phyloP scores from a whole-genome alignment of 257 asterid species.

The Linderniella brevidens region DNA sequence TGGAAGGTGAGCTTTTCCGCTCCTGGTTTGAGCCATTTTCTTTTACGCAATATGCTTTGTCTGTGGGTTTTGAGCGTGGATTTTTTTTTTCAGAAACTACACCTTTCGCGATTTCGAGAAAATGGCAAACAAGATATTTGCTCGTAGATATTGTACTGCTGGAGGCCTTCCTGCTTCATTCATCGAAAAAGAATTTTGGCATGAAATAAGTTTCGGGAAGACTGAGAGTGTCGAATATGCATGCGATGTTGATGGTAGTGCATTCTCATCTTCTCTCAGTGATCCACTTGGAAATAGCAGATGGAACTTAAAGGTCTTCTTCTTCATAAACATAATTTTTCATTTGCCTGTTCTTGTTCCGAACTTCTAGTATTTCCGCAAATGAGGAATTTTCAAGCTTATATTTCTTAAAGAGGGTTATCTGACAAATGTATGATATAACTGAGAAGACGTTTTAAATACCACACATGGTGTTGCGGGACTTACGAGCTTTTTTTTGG shows the following conservation, averaged over 20 bases:
- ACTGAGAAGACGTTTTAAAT: too few relatives aligned
- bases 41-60: constrained; percentile 4
- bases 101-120: constrained; percentile 95
- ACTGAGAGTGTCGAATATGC: constrained; percentile 99
- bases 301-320: constrained; percentile 90
- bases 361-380: too few relatives aligned
- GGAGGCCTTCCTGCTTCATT: constrained; percentile 83
- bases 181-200: constrained; percentile 97
- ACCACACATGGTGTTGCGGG: too few relatives aligned
- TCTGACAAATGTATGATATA: too few relatives aligned
- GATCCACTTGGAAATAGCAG: constrained; percentile 86
- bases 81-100: constrained; percentile 58
- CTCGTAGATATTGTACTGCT: constrained; percentile 77
- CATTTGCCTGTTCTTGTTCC: too few relatives aligned
- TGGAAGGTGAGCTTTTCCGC: constrained; percentile 49
- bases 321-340: background rate
- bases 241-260: constrained; percentile 99
- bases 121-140: constrained; percentile 92
- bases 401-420: too few relatives aligned
- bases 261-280: constrained; percentile 74
- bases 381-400: too few relatives aligned
- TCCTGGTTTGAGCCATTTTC: constrained; percentile 6
- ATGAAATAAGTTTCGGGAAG: constrained; percentile 91
- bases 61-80: constrained; percentile 16
- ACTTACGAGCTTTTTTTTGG: too few relatives aligned